Percentiles rank a stretch among this genome's conserved stretches.
phyloP scores from a whole-genome alignment of 805 yeast species.

The Saitoella complicata region DNA sequence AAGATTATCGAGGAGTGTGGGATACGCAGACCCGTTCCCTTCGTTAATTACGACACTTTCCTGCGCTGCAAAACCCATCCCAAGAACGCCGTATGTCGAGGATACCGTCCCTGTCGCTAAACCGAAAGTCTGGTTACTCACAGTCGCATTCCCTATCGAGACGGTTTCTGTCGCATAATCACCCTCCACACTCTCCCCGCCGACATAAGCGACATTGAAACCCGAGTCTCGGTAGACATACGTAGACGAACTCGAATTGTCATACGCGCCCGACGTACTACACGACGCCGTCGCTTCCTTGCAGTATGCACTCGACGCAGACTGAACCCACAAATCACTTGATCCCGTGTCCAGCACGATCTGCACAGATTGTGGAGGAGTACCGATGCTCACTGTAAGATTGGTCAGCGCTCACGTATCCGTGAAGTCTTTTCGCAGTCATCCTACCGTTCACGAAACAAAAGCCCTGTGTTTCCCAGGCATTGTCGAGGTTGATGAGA shows the following conservation, averaged over 20 bases:
- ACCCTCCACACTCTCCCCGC: conserved; percentile 33
- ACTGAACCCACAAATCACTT: conserved; percentile 46
- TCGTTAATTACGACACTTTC: conserved; percentile 12
- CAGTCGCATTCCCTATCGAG: conserved; percentile 29
- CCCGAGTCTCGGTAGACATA: background rate
- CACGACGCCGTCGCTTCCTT: conserved; percentile 1
- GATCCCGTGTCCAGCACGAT: conserved; percentile 60
- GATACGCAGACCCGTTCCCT: conserved; percentile 36
- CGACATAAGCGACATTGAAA: conserved; percentile 27
- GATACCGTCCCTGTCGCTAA: conserved; percentile 45
- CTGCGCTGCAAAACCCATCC: conserved; percentile 22
- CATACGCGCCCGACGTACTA: conserved; percentile 3
- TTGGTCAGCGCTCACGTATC: too few species aligned
- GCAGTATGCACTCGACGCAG: conserved; percentile 4
- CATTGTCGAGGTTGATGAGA: too few species aligned
- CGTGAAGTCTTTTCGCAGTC: too few species aligned
- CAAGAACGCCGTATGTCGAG: conserved; percentile 37
- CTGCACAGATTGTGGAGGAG: conserved; percentile 34
- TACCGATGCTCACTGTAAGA: conserved; percentile 28
- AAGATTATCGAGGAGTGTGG: conserved; percentile 49
- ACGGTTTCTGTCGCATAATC: conserved; percentile 50
- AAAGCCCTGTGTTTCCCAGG: too few species aligned
- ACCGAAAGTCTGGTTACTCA: conserved; percentile 47
- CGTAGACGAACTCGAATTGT: background rate
- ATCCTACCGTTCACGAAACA: too few species aligned